Base-by-base conservation (phyloP, 371 early-diverging fungal genomes). In the Haplosporangium sp. region DNA sequence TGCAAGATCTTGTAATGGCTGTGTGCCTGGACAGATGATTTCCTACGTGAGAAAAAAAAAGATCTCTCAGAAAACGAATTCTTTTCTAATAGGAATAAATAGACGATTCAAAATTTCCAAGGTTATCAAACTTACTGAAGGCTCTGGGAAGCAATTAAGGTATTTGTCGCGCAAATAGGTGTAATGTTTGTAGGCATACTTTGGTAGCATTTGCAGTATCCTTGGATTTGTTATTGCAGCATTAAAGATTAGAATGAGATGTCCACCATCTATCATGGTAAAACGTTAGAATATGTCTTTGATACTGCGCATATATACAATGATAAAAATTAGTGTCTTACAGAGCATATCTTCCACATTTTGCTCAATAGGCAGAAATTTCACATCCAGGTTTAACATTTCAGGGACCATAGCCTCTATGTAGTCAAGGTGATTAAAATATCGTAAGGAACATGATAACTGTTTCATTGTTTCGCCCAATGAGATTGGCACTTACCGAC, bases 111-210 rank as follows among this genome's bases (percentile, higher is more conserved):
- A 6, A 48, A 17, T 50, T 35, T 42, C 7, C 15, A 42, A 7
- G 17, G 0, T 27, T 35, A 34, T 9, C 19, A 37, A 38, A 59
- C 69, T 50, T 84, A 89, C 90, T 58, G 83, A 65, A 59, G 89
- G 79, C 60, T 91, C 89, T 2, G 92, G 91, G 59, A 93, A 84
- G 53, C 91, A 90, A 45, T 86, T 84, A 17, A 91, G 88, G 65
- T 91, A 95, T 75, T 89, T 92, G 83, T 90, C 89, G 34, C 88
- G 84, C 13, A 92, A 85, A 61, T 95, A 95, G 7, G 91, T 87
- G 45, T 93, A 86, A 67, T 95, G 95, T 53, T 85, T 84, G 72
- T 88, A 92, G 1, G 93, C 77, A 69, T 90, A 95, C 55, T 89
- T 86, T 6, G 95, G 95, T 34, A 95, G 60, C 19, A 83, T 84